phyloP scores from a whole-genome alignment of 2,329 filamentous ascomycete species.

The Mollisia scopiformis region DNA sequence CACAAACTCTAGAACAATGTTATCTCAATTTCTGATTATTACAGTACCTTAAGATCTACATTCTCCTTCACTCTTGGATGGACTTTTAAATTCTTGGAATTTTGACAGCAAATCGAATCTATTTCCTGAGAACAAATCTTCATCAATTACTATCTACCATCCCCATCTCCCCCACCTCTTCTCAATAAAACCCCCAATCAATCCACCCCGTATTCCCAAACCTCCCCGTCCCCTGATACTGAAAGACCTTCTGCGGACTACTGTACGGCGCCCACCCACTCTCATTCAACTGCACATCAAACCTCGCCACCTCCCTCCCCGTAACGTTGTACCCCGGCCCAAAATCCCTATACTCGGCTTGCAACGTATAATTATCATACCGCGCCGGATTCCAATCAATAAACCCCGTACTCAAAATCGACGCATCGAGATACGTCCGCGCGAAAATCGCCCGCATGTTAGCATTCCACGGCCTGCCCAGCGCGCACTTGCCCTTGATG shows the following conservation, averaged over 20 bases:
- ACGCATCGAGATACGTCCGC: conserved; percentile 51
- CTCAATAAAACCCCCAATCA: conserved; percentile 22
- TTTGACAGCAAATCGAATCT: too few relatives aligned
- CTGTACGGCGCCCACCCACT: conserved; percentile 21
- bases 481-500: conserved; percentile 28
- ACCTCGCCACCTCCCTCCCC: conserved; percentile 36
- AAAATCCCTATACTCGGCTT: conserved; percentile 54
- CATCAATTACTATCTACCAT: neutral
- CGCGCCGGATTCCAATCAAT: conserved; percentile 47
- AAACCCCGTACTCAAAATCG: conserved; percentile 51
- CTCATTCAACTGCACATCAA: conserved; percentile 24
- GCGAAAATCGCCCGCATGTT: conserved; percentile 55
- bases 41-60: too few relatives aligned
- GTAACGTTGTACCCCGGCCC: conserved; percentile 55
- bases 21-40: too few relatives aligned
- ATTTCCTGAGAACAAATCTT: neutral
- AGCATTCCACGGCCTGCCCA: conserved; percentile 35
- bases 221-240: conserved; percentile 20
- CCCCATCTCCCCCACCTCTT: neutral
- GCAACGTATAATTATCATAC: conserved; percentile 45
- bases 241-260: conserved; percentile 26
- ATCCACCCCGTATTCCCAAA: conserved; percentile 31
- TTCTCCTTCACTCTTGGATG: too few relatives aligned
- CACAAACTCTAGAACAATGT: too few relatives aligned
- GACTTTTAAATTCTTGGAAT: too few relatives aligned